Percentiles rank a stretch among this genome's conserved stretches.
Evolutionary conservation across 306 rosid species (phyloP).

Genomic region (peach (Prunus persica)): Prunus_persica_NCBIv2 NC_034009.1:40109001-40109500

Average conservation of each 20-base stretch:
- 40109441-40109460: slow-evolving; percentile 32
- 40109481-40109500: slow-evolving; percentile 99
- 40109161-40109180: neutral
- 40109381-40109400: neutral
- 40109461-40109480: slow-evolving; percentile 97
- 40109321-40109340: neutral
- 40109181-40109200: neutral
- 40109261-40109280: neutral
- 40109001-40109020: neutral
- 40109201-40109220: neutral
- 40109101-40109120: no score
- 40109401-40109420: neutral
- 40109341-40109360: neutral
- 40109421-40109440: neutral
- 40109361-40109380: neutral
- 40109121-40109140: no score
- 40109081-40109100: neutral
- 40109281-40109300: neutral
- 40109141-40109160: no score
- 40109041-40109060: neutral
- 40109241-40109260: neutral
- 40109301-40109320: neutral
- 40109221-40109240: neutral
- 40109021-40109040: neutral
- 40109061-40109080: neutral